Evolutionary conservation across 176 grass and related monocot genomes (phyloP), one percentile per base, ranked within the genome.

Genomic region (Hyparrhenia diplandra): DNA sequence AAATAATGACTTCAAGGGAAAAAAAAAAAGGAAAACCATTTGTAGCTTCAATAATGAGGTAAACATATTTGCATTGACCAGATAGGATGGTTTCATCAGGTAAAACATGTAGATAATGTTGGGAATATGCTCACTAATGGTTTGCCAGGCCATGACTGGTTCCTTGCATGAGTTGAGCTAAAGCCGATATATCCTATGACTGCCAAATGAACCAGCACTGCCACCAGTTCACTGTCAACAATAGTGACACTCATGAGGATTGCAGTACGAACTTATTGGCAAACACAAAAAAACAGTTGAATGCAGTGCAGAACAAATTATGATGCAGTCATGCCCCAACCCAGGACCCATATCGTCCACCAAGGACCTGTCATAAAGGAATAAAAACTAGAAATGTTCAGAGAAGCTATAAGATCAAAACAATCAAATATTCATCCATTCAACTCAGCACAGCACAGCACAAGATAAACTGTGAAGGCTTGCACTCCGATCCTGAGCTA

Each of bases 81-180:
- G 23, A 8, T 66, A 80, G 35, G 58, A 35, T 74, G 47, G 67
- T 28, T 61, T 72, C 4, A 71, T 14, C 28, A 32, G 6, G 51
- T 3, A 42, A 86, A 74, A 74, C 37, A 68, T 67, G 66, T 74
- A 46, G 27, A 73, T 13, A 80, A 73, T 73, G 58, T 73, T 18
- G 8, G 84, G 31, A 80, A 65, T 80, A 73, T 73, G 58, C 76
- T 85, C 84, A 73, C 76, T 85, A 85, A 73, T 73, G 17, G 71
- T 78, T 42, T 80, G 45, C 58, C 60, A 80, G 77, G 40, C 29
- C 75, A 86, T 28, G 25, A 85, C 25, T 60, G 37, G 35, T 80
- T 80, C 59, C 23, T 86, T 80, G 84, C 25, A 74, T 74, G 43
- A 74, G 76, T 55, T 74, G 58, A 57, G 34, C 13, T 13, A 73